These are phyloP conservation scores for Vinca minor DNA, from an alignment of 257 asterid genomes.

Conservation along the genomic window DNA sequence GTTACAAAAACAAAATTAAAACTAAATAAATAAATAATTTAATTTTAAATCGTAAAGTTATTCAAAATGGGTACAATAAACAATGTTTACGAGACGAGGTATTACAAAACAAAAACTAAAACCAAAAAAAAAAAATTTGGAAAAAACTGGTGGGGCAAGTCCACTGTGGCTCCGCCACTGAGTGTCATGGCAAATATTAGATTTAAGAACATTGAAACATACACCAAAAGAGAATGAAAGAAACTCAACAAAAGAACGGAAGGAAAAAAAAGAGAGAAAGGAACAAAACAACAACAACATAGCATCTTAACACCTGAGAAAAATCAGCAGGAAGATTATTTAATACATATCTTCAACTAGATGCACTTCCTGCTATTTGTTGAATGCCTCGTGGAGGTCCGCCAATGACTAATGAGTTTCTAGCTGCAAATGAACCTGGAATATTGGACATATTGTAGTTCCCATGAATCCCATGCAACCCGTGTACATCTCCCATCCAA, in stretches of 20 bases:
- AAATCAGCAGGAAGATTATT: slow-evolving; percentile 59
- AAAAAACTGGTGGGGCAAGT: no score
- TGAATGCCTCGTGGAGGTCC: slow-evolving; percentile 63
- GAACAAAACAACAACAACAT: slow-evolving; percentile 3
- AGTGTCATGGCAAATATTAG: not conserved
- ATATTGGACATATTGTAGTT: slow-evolving; percentile 62
- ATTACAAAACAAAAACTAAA: no score
- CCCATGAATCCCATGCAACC: slow-evolving; percentile 68
- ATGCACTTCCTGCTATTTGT: slow-evolving; percentile 60
- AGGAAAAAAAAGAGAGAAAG: no score
- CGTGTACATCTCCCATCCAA: slow-evolving; percentile 54
- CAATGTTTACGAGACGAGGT: no score
- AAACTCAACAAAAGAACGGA: no score
- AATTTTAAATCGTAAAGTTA: no score
- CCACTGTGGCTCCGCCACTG: no score
- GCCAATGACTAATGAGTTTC: slow-evolving; percentile 52
- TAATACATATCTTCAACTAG: slow-evolving; percentile 60
- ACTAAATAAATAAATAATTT: no score
- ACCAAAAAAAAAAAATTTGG: no score
- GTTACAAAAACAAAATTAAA: no score
- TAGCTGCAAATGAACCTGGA: slow-evolving; percentile 57
- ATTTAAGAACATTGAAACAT: not conserved
- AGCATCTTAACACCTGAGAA: slow-evolving; percentile 52
- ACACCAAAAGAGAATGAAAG: not conserved
- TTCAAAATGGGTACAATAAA: no score